phyloP scores from a whole-genome alignment of 2,329 filamentous ascomycete genomes.

The Coniosporium tulheliwenetii region DNA sequence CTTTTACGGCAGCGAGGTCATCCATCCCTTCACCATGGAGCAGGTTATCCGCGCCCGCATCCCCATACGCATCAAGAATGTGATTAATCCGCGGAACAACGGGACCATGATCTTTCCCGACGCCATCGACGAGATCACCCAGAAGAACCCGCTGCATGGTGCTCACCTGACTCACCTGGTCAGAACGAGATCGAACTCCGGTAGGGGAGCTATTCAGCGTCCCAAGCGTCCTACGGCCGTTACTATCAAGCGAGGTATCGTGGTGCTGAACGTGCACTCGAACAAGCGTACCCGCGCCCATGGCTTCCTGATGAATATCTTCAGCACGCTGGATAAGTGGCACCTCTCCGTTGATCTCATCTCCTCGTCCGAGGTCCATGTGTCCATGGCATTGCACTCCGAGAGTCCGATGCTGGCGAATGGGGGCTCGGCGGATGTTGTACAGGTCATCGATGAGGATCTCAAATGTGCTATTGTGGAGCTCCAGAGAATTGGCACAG shows the following conservation, averaged over 20 bases:
- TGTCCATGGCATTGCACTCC: conserved; percentile 90
- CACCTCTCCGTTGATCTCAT: conserved; percentile 89
- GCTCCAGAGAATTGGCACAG: conserved; percentile 67
- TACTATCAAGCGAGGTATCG: conserved; percentile 93
- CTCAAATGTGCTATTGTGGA: conserved; percentile 44
- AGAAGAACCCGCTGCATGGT: conserved; percentile 40
- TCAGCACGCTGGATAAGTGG: conserved; percentile 75
- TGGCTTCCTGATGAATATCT: conserved; percentile 89
- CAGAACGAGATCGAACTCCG: conserved; percentile 26
- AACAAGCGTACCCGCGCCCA: conserved; percentile 95
- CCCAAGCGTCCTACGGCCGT: conserved; percentile 47
- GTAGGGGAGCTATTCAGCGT: conserved; percentile 22
- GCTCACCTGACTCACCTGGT: conserved; percentile 31
- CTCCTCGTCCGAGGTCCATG: conserved; percentile 90
- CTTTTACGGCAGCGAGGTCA: conserved; percentile 64
- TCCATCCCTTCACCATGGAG: conserved; percentile 98
- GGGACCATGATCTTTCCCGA: conserved; percentile 79
- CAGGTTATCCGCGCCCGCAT: conserved; percentile 67
- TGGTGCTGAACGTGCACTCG: conserved; percentile 94
- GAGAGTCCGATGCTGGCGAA: conserved; percentile 41
- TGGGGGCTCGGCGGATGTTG: conserved; percentile 27
- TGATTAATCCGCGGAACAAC: conserved; percentile 66
- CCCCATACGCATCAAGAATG: conserved; percentile 80
- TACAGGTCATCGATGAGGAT: conserved; percentile 30
- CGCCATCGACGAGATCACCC: conserved; percentile 36